Conservation (phyloP, 164 flowering plant species). For the Buxus sempervirens region DNA sequence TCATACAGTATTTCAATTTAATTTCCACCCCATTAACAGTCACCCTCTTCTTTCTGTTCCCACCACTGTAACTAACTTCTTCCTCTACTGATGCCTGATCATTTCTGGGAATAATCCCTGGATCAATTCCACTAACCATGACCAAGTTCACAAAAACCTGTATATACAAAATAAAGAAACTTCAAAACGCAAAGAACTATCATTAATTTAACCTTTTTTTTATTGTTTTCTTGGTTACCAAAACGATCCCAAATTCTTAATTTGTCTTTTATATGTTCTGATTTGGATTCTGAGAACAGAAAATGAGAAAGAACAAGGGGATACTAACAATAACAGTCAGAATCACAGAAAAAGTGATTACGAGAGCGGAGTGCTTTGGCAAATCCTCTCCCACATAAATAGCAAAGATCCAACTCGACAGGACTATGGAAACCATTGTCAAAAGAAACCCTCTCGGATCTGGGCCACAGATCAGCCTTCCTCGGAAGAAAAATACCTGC, state of each 20-base stretch:
- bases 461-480: constrained; percentile 50
- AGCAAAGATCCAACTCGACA: constrained; percentile 46
- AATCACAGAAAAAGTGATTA: constrained; percentile 19
- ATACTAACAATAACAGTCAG: constrained; percentile 35
- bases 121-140: constrained; percentile 39
- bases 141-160: constrained; percentile 48
- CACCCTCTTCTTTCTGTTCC: constrained; percentile 29
- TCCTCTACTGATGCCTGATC: constrained; percentile 12
- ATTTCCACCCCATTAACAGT: constrained; percentile 41
- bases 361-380: constrained; percentile 21
- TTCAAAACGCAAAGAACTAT: no score
- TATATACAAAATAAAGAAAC: background rate
- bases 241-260: no score
- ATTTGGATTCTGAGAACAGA: no score
- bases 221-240: background rate
- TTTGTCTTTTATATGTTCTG: no score
- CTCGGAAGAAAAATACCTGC: constrained; percentile 54
- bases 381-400: constrained; percentile 23
- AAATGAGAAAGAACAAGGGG: no score
- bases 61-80: constrained; percentile 19
- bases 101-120: constrained; percentile 50
- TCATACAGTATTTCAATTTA: constrained; percentile 39
- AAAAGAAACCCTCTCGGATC: constrained; percentile 48
- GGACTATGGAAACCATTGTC: constrained; percentile 30
- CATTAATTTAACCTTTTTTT: no score